Evolutionary conservation across 2,329 filamentous ascomycete species (phyloP).

Genomic region (Cercospora canescens): DNA sequence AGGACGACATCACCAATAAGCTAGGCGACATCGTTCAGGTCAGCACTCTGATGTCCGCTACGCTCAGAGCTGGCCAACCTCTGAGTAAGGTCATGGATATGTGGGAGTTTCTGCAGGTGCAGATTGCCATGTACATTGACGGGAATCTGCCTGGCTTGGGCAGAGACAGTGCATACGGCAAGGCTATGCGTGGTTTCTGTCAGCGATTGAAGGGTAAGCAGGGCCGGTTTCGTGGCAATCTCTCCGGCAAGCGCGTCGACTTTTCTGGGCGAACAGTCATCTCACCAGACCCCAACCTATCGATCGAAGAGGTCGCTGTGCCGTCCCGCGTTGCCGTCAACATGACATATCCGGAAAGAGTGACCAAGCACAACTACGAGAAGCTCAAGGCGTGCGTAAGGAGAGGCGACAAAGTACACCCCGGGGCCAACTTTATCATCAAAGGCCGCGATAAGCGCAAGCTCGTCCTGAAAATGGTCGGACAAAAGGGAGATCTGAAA

Average conservation of each 20-base stretch:
- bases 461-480: slow-evolving; percentile 63
- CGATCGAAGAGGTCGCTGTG: slow-evolving; percentile 90
- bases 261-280: slow-evolving; percentile 98
- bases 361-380: slow-evolving; percentile 79
- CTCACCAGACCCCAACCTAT: slow-evolving; percentile 91
- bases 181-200: slow-evolving; percentile 88
- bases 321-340: slow-evolving; percentile 92
- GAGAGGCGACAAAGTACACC: slow-evolving; percentile 77
- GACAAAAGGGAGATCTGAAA: slow-evolving; percentile 56
- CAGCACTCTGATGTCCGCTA: slow-evolving; percentile 81
- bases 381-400: slow-evolving; percentile 74
- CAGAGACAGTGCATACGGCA: slow-evolving; percentile 81
- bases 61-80: slow-evolving; percentile 78
- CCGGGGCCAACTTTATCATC: slow-evolving; percentile 80
- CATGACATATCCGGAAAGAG: slow-evolving; percentile 90
- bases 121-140: slow-evolving; percentile 98
- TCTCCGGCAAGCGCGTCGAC: slow-evolving; percentile 97
- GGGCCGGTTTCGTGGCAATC: slow-evolving; percentile 91
- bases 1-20: slow-evolving; percentile 95
- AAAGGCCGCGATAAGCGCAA: slow-evolving; percentile 72
- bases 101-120: slow-evolving; percentile 94
- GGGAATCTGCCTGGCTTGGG: slow-evolving; percentile 87
- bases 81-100: slow-evolving; percentile 93
- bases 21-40: slow-evolving; percentile 95
- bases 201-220: slow-evolving; percentile 97